A percentile compares a stretch with the other conserved stretches of the same genome.
Evolutionary conservation across 2,329 filamentous ascomycete genomes (phyloP).

Genomic region (Verticillium nubilum): DNA sequence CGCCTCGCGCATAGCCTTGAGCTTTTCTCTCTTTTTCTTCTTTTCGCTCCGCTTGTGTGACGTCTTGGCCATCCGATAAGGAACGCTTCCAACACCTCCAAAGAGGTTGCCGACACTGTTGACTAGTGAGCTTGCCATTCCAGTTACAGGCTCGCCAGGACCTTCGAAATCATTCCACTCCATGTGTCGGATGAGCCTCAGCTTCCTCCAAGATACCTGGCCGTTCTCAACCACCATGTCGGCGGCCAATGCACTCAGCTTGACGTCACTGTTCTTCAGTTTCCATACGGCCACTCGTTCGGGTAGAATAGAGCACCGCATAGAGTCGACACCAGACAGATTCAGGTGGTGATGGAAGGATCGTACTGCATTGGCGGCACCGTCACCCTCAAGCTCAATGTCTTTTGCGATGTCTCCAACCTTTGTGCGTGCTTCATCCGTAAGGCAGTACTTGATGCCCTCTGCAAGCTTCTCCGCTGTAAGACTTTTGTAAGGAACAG

Average conservation of each 20-base stretch:
- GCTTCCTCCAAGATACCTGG: conserved; percentile 56
- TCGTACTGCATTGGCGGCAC: conserved; percentile 62
- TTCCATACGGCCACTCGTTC: conserved; percentile 62
- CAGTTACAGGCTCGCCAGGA: conserved; percentile 67
- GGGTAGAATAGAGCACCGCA: conserved; percentile 61
- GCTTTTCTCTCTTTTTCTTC: conserved; percentile 43
- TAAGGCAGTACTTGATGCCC: conserved; percentile 65
- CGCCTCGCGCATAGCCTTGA: conserved; percentile 21
- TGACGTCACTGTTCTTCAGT: conserved; percentile 53
- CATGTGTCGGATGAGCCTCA: conserved; percentile 59
- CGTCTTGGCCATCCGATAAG: conserved; percentile 54
- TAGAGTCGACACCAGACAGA: conserved; percentile 43
- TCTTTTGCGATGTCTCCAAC: conserved; percentile 53
- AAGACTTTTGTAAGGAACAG: conserved; percentile 64
- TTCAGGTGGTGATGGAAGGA: conserved; percentile 59
- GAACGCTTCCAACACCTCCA: conserved; percentile 59
- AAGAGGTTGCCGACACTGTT: conserved; percentile 53
- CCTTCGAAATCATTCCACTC: conserved; percentile 78
- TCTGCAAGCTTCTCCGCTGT: conserved; percentile 59
- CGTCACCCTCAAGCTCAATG: conserved; percentile 61
- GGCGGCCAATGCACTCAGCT: conserved; percentile 59
- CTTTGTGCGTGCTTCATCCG: conserved; percentile 51
- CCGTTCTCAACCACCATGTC: conserved; percentile 57
- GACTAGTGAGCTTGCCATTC: conserved; percentile 56
- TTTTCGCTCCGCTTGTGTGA: conserved; percentile 48